Base-by-base conservation (phyloP, 2,329 filamentous ascomycete genomes). In the Boeremia exigua region DNA sequence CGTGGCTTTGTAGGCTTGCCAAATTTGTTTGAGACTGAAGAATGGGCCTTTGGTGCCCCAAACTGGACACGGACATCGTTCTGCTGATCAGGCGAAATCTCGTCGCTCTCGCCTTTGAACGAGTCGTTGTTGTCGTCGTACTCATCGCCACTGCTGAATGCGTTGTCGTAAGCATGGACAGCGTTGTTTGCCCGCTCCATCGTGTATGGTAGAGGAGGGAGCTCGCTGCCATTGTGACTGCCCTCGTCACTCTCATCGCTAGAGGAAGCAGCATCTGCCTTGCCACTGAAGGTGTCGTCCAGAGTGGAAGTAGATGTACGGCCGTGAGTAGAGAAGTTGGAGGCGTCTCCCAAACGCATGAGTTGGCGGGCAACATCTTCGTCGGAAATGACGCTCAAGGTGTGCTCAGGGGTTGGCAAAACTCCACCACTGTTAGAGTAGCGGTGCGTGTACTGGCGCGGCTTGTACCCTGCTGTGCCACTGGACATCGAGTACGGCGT, bases 321-420 rank as follows among this genome's bases (percentile, higher is more conserved):
- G 50, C 92, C 93, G 69, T 96, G 91, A 1, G 69, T 72, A 7
- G 92, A 96, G 70, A 96, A 89, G 73, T 96, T 96, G 53, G 92
- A 95, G 66, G 93, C 91, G 73, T 97, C 93, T 40, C 95, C 93
- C 50, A 99, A 85, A 66, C 94, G 90, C 88, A 99, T 98, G 69
- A 99, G 82, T 78, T 98, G 95, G 72, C 97, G 88, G 54, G 95
- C 95, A 59, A 98, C 95, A 77, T 99, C 95, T 77, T 99, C 95
- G 73, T 99, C 95, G 12, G 94, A 98, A 76, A 99, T 94, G 75
- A 92, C 96, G 78, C 94, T 98, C 66, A 98, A 90, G 11, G 95
- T 99, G n/a, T 94, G 94, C 68, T 98, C 95, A 25, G 95, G 95
- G 2, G 95, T 99, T 17, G 93, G 93, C 61, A 97, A 81, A 65